Evolutionary conservation across 2,329 filamentous ascomycete species (phyloP).

Genomic region (Arthrobotrys megalospora): DNA sequence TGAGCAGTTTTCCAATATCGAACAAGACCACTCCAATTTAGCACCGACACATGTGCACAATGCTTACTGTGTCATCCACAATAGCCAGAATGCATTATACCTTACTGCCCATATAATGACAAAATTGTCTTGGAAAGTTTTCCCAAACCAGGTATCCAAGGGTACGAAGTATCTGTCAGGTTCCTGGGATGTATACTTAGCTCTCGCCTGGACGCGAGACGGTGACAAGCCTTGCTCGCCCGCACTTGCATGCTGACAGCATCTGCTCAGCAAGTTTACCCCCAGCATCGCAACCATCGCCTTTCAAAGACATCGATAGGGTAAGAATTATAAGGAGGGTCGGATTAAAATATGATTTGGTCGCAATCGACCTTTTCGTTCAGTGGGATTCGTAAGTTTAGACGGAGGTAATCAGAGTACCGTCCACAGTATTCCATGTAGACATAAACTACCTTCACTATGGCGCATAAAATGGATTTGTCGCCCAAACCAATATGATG

Average conservation of each 20-base stretch:
- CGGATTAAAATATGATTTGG: conserved; percentile 54
- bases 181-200: conserved; percentile 34
- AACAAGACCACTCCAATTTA: neutral
- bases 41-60: neutral
- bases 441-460: neutral
- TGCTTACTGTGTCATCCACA: neutral
- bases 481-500: neutral
- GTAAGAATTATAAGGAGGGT: conserved; percentile 26
- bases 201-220: conserved; percentile 25
- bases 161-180: conserved; percentile 18
- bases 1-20: neutral
- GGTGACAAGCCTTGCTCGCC: conserved; percentile 25
- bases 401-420: conserved; percentile 2
- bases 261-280: conserved; percentile 18
- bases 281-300: neutral
- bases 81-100: conserved; percentile 10
- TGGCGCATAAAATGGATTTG: neutral
- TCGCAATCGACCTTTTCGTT: neutral
- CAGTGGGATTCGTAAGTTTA: conserved; percentile 2
- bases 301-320: conserved; percentile 8
- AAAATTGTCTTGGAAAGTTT: conserved; percentile 12
- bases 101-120: neutral
- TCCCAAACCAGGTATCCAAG: neutral
- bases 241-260: conserved; percentile 55
- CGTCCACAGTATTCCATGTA: no score